These are phyloP conservation scores for Lasiosphaeriaceae sp. DNA, from an alignment of 495 filamentous ascomycete genomes.

Conservation along the genomic window DNA sequence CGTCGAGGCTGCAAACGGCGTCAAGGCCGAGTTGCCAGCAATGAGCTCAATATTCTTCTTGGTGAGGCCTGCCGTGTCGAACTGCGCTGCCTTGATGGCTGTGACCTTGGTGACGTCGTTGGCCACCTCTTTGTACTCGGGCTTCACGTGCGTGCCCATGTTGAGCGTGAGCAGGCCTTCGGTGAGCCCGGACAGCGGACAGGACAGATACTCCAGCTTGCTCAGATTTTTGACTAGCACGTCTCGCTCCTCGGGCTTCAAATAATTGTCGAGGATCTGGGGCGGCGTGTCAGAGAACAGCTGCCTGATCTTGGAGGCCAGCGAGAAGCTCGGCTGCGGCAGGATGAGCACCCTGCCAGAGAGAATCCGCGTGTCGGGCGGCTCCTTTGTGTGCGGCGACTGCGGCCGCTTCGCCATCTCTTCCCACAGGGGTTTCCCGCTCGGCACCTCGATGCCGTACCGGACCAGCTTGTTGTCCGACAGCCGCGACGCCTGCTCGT, in stretches of 20 bases:
- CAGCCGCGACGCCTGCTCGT: constrained; percentile 38
- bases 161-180: constrained; percentile 38
- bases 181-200: constrained; percentile 40
- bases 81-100: constrained; percentile 15
- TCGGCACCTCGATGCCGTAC: constrained; percentile 31
- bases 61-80: constrained; percentile 3
- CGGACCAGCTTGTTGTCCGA: constrained; percentile 45
- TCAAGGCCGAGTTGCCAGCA: constrained; percentile 21
- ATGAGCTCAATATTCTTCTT: constrained; percentile 13
- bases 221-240: not conserved
- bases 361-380: not conserved
- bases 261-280: constrained; percentile 11
- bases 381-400: not conserved
- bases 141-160: constrained; percentile 45
- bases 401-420: not conserved
- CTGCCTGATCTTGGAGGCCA: constrained; percentile 31
- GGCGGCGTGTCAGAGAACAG: constrained; percentile 27
- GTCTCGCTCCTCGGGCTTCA: not conserved
- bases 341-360: constrained; percentile 40
- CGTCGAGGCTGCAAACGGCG: constrained; percentile 27
- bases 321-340: constrained; percentile 40
- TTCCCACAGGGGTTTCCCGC: not conserved
- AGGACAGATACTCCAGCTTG: constrained; percentile 33
- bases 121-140: constrained; percentile 29
- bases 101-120: not conserved